Percentiles rank a stretch among this genome's conserved stretches.
Conservation (phyloP, 1,284 basidiomycete genomes). For the Pseudomicrostroma phylloplanum region DNA sequence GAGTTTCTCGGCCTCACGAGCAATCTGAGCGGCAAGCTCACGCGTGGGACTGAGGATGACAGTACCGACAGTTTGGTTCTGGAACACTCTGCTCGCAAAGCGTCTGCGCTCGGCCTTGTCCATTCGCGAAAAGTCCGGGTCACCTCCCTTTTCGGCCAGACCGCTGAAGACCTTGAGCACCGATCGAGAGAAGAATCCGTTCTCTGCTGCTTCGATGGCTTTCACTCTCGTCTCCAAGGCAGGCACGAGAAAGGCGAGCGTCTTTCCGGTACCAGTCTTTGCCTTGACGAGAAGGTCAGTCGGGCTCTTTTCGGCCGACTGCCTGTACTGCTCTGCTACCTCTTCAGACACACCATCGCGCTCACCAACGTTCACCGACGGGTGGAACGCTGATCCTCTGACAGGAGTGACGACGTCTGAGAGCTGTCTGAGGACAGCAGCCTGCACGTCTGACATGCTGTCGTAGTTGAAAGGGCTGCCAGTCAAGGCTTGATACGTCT, state of each 20-base stretch:
- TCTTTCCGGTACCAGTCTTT: conserved; percentile 50
- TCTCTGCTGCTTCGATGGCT: conserved; percentile 32
- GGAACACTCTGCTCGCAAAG: conserved; percentile 26
- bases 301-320: too few species aligned
- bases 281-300: conserved; percentile 49
- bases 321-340: too few species aligned
- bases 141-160: conserved; percentile 42
- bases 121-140: conserved; percentile 28
- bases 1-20: conserved; percentile 71
- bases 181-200: conserved; percentile 14
- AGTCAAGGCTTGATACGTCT: not conserved
- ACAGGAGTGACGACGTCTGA: too few species aligned
- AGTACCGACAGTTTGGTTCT: conserved; percentile 59
- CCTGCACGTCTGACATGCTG: not conserved
- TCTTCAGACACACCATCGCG: too few species aligned
- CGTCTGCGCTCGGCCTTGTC: conserved; percentile 23
- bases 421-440: too few species aligned
- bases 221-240: conserved; percentile 46
- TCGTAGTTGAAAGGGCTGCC: not conserved
- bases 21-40: conserved; percentile 89
- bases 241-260: conserved; percentile 49
- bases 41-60: conserved; percentile 89
- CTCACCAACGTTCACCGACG: too few species aligned
- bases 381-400: too few species aligned
- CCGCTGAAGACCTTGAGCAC: conserved; percentile 25